Evolutionary conservation across 2,329 filamentous ascomycete species (phyloP), one percentile per base, ranked within the genome.

Genomic region (Fusarium sp.): DNA sequence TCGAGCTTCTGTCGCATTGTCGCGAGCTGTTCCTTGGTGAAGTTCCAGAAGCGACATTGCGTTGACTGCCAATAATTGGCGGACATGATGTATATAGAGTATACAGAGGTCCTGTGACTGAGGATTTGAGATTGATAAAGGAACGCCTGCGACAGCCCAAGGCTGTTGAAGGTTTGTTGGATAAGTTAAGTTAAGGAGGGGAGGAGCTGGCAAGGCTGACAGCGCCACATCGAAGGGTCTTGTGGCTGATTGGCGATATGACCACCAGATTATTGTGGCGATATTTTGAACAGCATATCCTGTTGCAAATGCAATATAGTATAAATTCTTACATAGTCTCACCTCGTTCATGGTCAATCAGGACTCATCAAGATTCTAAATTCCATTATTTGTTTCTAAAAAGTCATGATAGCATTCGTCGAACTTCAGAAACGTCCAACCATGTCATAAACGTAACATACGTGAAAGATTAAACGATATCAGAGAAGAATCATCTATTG

Each of bases 51-150:
- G 73, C 90, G 91, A 74, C 91, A 89, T 82, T 99, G 96, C 27
- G 94, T 96, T 58, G 96, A 98, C 70, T 94, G 92, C 94, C 94
- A 99, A 83, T 95, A 99, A 81, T 95, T 98, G 78, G 94, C 93
- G 34, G 95, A 93, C 95, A 98, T 98, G 57, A 57, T 54, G 22
- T 29, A 32, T 32, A 57, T 62, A 47, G 62, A 45, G 65, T 60
- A 20, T 24, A 32, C 61, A 46, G 58, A 57, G 58, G 37, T 59
- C 47, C 54, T 34, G 18, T 29, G 24, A n/a, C 13, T 54, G 34
- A 18, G 44, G 22, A 27, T 32, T 12, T 27, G 22, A 44, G 24
- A 18, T 53, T 14, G 37, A 20, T n/a, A 29, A 18, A 20, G 16
- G 41, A 14, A 37, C 47, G 30, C 27, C 32, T 52, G 30, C 41